Conservation (phyloP, 495 filamentous ascomycete species). For the Podospora conica region DNA sequence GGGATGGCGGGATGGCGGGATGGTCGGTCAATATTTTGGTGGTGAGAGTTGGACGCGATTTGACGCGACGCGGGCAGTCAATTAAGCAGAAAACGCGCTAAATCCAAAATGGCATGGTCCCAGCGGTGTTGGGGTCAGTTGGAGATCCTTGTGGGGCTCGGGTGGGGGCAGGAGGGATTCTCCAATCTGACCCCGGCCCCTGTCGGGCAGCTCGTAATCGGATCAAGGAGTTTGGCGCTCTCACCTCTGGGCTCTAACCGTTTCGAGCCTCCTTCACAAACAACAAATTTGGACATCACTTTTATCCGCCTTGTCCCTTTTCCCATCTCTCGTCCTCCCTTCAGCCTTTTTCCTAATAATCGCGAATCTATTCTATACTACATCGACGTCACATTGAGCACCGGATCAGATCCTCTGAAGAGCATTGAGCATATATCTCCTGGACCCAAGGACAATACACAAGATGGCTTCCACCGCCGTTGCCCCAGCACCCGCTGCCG, state of each 20-base stretch:
- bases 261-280: background rate
- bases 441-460: background rate
- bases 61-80: constrained; percentile 21
- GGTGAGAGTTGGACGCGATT: constrained; percentile 12
- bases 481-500: constrained; percentile 5
- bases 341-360: background rate
- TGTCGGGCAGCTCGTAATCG: constrained; percentile 2
- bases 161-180: background rate
- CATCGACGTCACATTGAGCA: background rate
- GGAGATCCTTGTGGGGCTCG: background rate
- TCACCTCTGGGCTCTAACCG: background rate
- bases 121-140: background rate
- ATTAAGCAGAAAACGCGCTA: constrained; percentile 25
- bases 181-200: background rate
- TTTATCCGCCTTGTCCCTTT: background rate
- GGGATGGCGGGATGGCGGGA: no score
- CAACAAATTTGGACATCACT: background rate
- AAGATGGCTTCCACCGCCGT: constrained; percentile 28
- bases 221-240: background rate
- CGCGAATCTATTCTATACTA: background rate
- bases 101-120: background rate
- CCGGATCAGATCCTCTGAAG: background rate
- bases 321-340: background rate
- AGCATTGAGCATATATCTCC: background rate
- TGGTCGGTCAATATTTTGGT: constrained; percentile 7